A percentile compares a stretch with the other conserved stretches of the same genome.
phyloP scores from a whole-genome alignment of 768 basidiomycete species.

The Leccinum obscurum region DNA sequence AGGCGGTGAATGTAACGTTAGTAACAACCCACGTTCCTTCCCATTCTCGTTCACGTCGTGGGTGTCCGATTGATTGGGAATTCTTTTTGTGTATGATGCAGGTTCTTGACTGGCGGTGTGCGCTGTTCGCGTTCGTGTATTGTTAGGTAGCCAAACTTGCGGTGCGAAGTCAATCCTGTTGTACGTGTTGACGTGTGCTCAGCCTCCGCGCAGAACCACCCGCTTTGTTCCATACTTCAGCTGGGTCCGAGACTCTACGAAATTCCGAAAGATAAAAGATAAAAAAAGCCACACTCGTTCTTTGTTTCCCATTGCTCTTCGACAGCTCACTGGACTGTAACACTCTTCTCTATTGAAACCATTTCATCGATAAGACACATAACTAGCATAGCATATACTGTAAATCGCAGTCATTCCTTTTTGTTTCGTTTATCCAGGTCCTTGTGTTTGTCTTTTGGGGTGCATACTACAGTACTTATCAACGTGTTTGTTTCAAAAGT shows the following conservation, averaged over 20 bases:
- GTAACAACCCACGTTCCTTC: slow-evolving; percentile 13
- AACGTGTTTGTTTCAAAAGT: slow-evolving; percentile 14
- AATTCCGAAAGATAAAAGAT: slow-evolving; percentile 20
- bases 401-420: slow-evolving; percentile 30
- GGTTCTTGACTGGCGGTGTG: slow-evolving; percentile 31
- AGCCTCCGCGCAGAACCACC: slow-evolving; percentile 15
- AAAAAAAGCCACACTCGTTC: slow-evolving; percentile 28
- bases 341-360: slow-evolving; percentile 17
- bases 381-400: slow-evolving; percentile 29
- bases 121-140: slow-evolving; percentile 44
- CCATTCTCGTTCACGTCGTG: background rate
- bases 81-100: slow-evolving; percentile 26
- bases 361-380: slow-evolving; percentile 19
- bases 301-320: slow-evolving; percentile 16
- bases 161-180: slow-evolving; percentile 38
- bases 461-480: slow-evolving; percentile 19
- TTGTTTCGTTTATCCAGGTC: slow-evolving; percentile 20
- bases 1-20: slow-evolving; percentile 50
- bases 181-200: slow-evolving; percentile 24
- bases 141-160: slow-evolving; percentile 52
- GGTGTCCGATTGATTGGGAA: slow-evolving; percentile 12
- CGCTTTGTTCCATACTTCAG: slow-evolving; percentile 5
- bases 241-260: slow-evolving; percentile 31
- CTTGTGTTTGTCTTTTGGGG: slow-evolving; percentile 21
- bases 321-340: slow-evolving; percentile 31